Evolutionary conservation across 805 yeast genomes (phyloP), one percentile per base, ranked within the genome.

Genomic region (Wickerhamomyces subpelliculosus): DNA sequence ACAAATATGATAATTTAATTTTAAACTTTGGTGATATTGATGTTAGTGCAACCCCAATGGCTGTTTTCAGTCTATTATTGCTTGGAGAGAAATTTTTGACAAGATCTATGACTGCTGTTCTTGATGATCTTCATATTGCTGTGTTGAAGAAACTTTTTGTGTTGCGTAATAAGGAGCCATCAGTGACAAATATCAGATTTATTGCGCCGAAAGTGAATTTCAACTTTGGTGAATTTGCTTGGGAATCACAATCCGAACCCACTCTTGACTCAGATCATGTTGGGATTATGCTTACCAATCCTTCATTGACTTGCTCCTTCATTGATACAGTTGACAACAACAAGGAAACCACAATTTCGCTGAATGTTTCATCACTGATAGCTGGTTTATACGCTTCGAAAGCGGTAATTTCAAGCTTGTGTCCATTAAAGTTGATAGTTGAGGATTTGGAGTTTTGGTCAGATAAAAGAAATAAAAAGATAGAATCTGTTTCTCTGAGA

Each of bases 51-150:
- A 65, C 79, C 3, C 79, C 86, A 0, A 44, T 50, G 1, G 60
- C 74, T 0, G 17, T 77, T 1, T 54, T 56, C 5, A 51, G 68
- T 1, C 22, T 75, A 0, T 59, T 70, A 1, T 60, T 57, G 1
- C 48, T 78, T 25, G 34, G 61, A 2, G 57, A 58, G 4, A 56
- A 59, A 2, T 47, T 62, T 12, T 61, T 64, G 19, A 57, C 56
- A 14, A 61, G 63, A 13, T 62, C 71, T 3, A 52, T 78, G 25
- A 69, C 68, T 9, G 64, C 68, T 11, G 64, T 77, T 5, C 61
- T 88, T 48, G 96, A 89, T 55, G 55, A 56, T 14, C 58, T 87
- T 13, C 94, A 89, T 42, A 55, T 74, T 14, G 73, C 75, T 9
- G 72, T 82, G 3, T 65, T 84, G 11, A 56, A 59, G 25, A 59